Evolutionary conservation across 2,329 filamentous ascomycete species (phyloP), one percentile per base, ranked within the genome.

Genomic region (Davidsoniella australis): DNA sequence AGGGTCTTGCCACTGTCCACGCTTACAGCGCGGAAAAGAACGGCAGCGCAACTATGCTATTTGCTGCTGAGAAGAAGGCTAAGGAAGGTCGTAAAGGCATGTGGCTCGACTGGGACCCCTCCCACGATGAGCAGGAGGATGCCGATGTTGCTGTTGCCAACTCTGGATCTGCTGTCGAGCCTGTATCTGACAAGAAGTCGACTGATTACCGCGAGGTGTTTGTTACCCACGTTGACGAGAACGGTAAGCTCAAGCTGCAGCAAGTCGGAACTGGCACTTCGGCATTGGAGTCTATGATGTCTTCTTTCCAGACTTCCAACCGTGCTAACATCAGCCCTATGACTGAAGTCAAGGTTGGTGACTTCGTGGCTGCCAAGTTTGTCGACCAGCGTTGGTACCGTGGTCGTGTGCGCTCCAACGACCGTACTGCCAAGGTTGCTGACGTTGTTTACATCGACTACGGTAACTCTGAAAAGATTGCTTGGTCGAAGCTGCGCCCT

Each of bases 371-470:
- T 1, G 89, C 89, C 58, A 83, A 85, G 62, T 98, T 96, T 70
- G 82, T 80, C 5, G 91, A 98, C 61, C 78, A 81, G 53, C 79
- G 91, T 57, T 98, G 89, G 89, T 98, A 98, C 69, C 85, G 91
- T 54, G 91, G 85, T 29, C 82, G 81, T 54, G 78, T 98, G 54
- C 82, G 88, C 54, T 80, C 88, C 61, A 95, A 96, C 65, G 91
- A 98, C 67, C 86, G 91, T 54, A 75, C 88, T 7, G 81, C 80
- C 59, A 86, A 91, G 73, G 78, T 84, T 58, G 82, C 87, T 20
- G 91, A 98, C 64, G 82, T 98, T 23, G 68, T 93, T 42, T 98
- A 94, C 66, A 78, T 98, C 54, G 91, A 98, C 68, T 98, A 93
- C 64, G 91, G 91, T 58, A 98, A 98, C 72, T 82, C 77, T 49